A percentile compares a stretch with the other conserved stretches of the same genome.
phyloP scores from a whole-genome alignment of 495 filamentous ascomycete species.

The Wilcoxina mikolae region DNA sequence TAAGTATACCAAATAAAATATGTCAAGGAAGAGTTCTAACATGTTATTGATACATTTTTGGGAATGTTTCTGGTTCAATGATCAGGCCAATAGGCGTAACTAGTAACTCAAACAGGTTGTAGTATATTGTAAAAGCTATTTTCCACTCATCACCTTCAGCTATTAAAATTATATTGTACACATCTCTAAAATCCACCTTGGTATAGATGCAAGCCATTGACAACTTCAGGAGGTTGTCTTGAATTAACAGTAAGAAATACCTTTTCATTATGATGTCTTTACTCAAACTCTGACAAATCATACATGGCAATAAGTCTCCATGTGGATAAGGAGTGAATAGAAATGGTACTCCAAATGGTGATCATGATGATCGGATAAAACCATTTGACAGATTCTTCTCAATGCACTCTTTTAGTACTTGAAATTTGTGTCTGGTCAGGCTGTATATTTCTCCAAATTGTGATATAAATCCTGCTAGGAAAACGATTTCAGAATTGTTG shows the following conservation, averaged over 20 bases:
- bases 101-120: constrained; percentile 24
- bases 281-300: neutral
- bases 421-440: neutral
- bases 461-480: constrained; percentile 3
- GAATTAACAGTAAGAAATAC: neutral
- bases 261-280: neutral
- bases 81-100: constrained; percentile 25
- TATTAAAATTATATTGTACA: constrained; percentile 21
- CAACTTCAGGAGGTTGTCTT: neutral
- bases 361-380: constrained; percentile 6
- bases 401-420: neutral
- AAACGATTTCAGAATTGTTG: too few species aligned
- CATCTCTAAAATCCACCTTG: constrained; percentile 1
- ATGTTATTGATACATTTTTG: constrained; percentile 29
- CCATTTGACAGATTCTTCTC: constrained; percentile 10
- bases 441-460: neutral
- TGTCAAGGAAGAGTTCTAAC: constrained; percentile 20
- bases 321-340: neutral
- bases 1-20: too few species aligned
- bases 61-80: constrained; percentile 23
- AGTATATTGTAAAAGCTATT: constrained; percentile 29
- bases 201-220: neutral
- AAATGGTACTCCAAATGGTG: neutral
- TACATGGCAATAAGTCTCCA: neutral
- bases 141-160: constrained; percentile 28